These are phyloP conservation scores for Fonsecaea pugnacius DNA, from an alignment of 2,329 filamentous ascomycete species.

Conservation along the genomic window DNA sequence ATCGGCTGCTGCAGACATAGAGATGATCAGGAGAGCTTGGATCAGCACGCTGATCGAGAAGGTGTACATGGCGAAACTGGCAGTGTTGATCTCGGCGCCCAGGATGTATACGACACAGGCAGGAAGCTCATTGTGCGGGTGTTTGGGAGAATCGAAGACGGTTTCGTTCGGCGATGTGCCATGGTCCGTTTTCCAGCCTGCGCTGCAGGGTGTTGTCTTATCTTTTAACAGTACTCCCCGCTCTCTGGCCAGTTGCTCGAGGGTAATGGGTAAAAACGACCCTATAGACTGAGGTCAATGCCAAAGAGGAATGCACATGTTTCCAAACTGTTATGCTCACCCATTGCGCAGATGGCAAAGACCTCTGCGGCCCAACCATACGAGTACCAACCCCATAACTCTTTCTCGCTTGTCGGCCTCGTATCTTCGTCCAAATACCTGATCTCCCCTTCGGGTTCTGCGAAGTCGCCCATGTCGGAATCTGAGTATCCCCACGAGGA, in stretches of 20 bases:
- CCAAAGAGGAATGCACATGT: neutral
- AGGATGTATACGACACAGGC: conserved; percentile 78
- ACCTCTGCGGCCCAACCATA: conserved; percentile 97
- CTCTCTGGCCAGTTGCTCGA: conserved; percentile 91
- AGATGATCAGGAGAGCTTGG: conserved; percentile 88
- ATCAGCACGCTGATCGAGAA: conserved; percentile 90
- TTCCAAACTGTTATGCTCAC: conserved; percentile 44
- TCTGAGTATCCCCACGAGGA: conserved; percentile 39
- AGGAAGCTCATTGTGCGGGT: conserved; percentile 33
- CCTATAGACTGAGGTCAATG: conserved; percentile 54
- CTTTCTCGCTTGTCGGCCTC: conserved; percentile 81
- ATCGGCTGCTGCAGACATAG: conserved; percentile 93
- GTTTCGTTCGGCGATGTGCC: conserved; percentile 41
- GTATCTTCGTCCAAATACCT: conserved; percentile 83
- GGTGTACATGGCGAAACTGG: conserved; percentile 97
- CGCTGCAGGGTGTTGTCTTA: conserved; percentile 72
- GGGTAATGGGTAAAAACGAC: conserved; percentile 92
- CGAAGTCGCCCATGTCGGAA: conserved; percentile 43
- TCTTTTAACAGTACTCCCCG: conserved; percentile 86
- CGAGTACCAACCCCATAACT: conserved; percentile 92
- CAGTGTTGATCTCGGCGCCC: conserved; percentile 88
- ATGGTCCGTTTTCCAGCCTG: conserved; percentile 52
- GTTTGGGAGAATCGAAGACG: conserved; percentile 32
- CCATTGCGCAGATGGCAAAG: conserved; percentile 87
- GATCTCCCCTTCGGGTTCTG: conserved; percentile 38